These are phyloP conservation scores for Pholiota microspora DNA, from an alignment of 768 basidiomycete genomes.

Conservation along the genomic window DNA sequence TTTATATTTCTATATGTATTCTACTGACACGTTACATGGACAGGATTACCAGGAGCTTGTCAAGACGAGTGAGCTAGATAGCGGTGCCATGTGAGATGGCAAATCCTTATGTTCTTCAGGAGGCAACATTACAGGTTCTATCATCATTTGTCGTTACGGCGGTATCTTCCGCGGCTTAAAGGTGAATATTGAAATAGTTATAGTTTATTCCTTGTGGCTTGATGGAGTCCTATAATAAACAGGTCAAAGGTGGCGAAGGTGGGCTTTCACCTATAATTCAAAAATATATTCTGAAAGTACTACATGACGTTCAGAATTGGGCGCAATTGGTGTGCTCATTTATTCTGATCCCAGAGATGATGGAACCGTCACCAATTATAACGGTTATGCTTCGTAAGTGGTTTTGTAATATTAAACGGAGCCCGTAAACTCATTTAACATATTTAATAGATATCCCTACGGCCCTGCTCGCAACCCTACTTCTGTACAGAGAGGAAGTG, in stretches of 20 bases:
- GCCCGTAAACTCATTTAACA: background rate
- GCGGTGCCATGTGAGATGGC: too few relatives aligned
- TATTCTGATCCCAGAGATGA: constrained; percentile 86
- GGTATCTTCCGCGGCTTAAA: constrained; percentile 82
- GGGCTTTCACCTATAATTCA: background rate
- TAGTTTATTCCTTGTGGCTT: background rate
- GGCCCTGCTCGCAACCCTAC: constrained; percentile 87
- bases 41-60: constrained; percentile 56
- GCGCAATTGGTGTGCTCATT: constrained; percentile 73
- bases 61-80: constrained; percentile 26
- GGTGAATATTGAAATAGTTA: constrained; percentile 30
- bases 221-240: constrained; percentile 7
- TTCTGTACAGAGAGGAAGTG: constrained; percentile 83
- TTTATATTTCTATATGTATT: background rate
- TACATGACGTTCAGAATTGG: constrained; percentile 37
- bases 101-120: too few relatives aligned
- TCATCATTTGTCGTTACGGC: constrained; percentile 78
- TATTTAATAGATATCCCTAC: constrained; percentile 52
- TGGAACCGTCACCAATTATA: constrained; percentile 67
- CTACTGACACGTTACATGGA: background rate
- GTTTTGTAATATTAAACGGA: background rate
- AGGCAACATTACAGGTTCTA: constrained; percentile 67
- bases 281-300: background rate
- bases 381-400: constrained; percentile 58
- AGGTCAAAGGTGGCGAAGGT: constrained; percentile 78